Evolutionary conservation across 208 protist genomes (phyloP).

Genomic region (Trypanosoma theileri): DNA sequence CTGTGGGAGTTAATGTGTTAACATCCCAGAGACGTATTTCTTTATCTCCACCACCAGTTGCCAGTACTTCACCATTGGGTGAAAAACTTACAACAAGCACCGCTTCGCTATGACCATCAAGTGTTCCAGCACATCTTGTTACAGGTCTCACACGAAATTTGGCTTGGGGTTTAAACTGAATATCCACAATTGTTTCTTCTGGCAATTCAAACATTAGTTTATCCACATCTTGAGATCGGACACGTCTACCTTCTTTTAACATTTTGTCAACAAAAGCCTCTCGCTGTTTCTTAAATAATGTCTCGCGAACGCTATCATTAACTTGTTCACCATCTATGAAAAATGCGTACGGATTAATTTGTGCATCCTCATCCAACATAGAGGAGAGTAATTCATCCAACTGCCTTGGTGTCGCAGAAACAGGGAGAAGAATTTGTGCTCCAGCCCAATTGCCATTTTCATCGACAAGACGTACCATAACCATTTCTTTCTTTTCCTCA

Average conservation of each 20-base stretch:
- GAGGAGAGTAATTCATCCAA: constrained; percentile 85
- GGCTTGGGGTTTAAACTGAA: constrained; percentile 95
- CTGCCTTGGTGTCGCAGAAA: constrained; percentile 84
- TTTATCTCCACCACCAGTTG: constrained; percentile 95
- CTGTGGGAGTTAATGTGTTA: constrained; percentile 91
- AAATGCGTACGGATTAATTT: constrained; percentile 94
- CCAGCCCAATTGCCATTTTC: constrained; percentile 86
- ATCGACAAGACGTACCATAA: constrained; percentile 89
- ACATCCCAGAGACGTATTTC: constrained; percentile 98
- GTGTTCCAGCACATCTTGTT: constrained; percentile 91
- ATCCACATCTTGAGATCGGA: constrained; percentile 78
- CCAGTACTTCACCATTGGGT: constrained; percentile 93
- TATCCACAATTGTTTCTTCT: constrained; percentile 84
- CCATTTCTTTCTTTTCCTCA: constrained; percentile 39
- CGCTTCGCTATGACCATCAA: constrained; percentile 95
- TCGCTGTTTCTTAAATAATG: constrained; percentile 76
- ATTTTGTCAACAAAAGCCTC: constrained; percentile 74
- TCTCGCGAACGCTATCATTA: constrained; percentile 78
- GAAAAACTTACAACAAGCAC: constrained; percentile 94
- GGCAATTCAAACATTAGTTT: constrained; percentile 72
- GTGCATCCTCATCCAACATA: constrained; percentile 74
- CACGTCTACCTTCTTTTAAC: constrained; percentile 81
- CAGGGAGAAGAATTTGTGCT: constrained; percentile 92
- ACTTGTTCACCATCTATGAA: constrained; percentile 95
- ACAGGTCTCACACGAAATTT: constrained; percentile 96